A percentile compares a stretch with the other conserved stretches of the same genome.
Evolutionary conservation across 768 basidiomycete species (phyloP).

Genomic region (Postia placenta): DNA sequence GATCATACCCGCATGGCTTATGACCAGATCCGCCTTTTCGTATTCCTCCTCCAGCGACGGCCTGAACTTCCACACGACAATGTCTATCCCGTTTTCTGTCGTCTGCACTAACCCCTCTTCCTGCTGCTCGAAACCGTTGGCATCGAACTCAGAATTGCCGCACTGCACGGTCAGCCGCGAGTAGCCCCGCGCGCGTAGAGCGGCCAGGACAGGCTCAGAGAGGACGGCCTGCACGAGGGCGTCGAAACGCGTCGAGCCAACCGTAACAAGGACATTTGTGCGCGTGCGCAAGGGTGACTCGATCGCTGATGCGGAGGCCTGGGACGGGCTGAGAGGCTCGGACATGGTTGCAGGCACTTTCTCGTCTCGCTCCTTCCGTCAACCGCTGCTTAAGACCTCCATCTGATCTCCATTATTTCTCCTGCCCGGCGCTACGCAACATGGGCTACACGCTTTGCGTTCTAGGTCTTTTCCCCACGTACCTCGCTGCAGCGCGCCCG

Average conservation of each 20-base stretch:
- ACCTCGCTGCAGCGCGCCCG: slow-evolving; percentile 5
- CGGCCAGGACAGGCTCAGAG: slow-evolving; percentile 49
- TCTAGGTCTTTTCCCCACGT: slow-evolving; percentile 43
- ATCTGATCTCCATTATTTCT: slow-evolving; percentile 1
- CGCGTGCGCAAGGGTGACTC: slow-evolving; percentile 8
- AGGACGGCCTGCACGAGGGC: slow-evolving; percentile 57
- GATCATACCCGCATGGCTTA: slow-evolving; percentile 83
- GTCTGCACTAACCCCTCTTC: slow-evolving; percentile 17
- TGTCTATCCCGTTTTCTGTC: slow-evolving; percentile 24
- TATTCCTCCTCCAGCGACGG: slow-evolving; percentile 64
- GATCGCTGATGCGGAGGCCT: not conserved
- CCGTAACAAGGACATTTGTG: slow-evolving; percentile 65
- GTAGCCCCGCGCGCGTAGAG: slow-evolving; percentile 52
- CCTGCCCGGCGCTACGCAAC: slow-evolving; percentile 9
- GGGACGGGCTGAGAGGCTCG: slow-evolving; percentile 2
- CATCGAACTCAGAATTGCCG: slow-evolving; percentile 57
- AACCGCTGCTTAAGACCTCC: slow-evolving; percentile 1
- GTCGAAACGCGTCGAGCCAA: slow-evolving; percentile 88
- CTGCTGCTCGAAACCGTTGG: slow-evolving; percentile 21
- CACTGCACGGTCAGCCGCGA: slow-evolving; percentile 65
- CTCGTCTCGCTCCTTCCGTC: slow-evolving; percentile 2
- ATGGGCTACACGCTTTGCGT: slow-evolving; percentile 96
- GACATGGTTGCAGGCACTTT: slow-evolving; percentile 7
- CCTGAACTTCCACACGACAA: slow-evolving; percentile 73
- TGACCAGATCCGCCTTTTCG: slow-evolving; percentile 65